Conservation (phyloP, 768 basidiomycete genomes). For the Calocera viscosa region DNA sequence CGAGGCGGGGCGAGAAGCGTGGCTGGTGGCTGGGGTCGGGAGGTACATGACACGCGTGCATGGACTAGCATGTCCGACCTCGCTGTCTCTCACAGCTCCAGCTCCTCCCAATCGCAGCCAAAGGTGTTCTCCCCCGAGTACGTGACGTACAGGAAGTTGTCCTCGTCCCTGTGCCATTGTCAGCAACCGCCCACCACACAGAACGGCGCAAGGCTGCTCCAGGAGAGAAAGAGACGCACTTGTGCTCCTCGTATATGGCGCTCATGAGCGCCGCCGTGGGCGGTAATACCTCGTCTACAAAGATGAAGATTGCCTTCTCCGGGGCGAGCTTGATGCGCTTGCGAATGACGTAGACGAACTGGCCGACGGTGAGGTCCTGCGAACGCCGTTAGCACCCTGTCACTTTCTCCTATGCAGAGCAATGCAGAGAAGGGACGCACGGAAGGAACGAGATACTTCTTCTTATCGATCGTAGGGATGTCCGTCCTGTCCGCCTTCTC, state of each 20-base stretch:
- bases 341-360: constrained; percentile 98
- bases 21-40: background rate
- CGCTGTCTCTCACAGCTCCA: background rate
- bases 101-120: background rate
- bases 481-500: constrained; percentile 98
- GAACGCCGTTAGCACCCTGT: background rate
- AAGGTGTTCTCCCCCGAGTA: constrained; percentile 13
- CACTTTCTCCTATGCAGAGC: background rate
- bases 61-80: background rate
- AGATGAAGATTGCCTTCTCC: constrained; percentile 99
- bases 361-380: constrained; percentile 91
- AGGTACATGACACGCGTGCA: background rate
- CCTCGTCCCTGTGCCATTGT: constrained; percentile 67
- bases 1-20: background rate
- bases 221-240: constrained; percentile 44
- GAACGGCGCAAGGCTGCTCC: background rate
- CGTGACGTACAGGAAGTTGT: constrained; percentile 68
- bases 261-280: constrained; percentile 98
- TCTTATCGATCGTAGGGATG: constrained; percentile 99
- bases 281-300: constrained; percentile 95
- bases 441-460: constrained; percentile 98
- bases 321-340: constrained; percentile 99
- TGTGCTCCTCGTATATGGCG: constrained; percentile 98
- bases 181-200: background rate
- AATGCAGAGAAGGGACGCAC: constrained; percentile 38